Base-by-base conservation (phyloP, 129 eudicot species). In the Centrapalus pauciflorus region DNA sequence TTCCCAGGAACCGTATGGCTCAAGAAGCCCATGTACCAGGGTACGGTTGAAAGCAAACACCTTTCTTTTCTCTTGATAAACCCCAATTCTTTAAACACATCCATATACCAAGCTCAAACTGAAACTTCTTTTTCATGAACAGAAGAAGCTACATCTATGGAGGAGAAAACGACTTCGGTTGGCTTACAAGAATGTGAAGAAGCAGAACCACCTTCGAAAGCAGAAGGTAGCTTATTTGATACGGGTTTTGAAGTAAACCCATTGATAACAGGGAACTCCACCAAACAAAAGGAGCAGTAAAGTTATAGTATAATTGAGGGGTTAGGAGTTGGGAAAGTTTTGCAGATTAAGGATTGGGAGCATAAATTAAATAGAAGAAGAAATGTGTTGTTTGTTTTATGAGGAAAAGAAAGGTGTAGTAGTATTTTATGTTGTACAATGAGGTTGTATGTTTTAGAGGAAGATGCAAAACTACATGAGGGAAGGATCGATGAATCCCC, bases 1-100 rank as follows among this genome's bases (percentile, higher is more conserved):
- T 86, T 93, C 71, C 96, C 99, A 6, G 95, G 96, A 63, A 77
- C 96, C 3, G 83, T 89, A 21, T 86, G 96, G 99, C 79, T 93
- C 79, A 93, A 76, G 74, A 93, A 93, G 78, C 66, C 77, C 37
- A 75, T 75, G 79, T 75, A 75, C 19, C 67, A 74, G 50, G 60
- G 59, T 58, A 64, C 59, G 8, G 5, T 17, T 32, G 45, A 45
- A 66, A 35, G 68, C 45, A 66, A 62, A 50, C 61, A 30, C 14
- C 19, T 64, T 63, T 13, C 29, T 66, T 10, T 74, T 62, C 46
- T 38, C 64, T 51, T 35, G 12, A 27, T 38, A 30, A 73, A 20
- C 48, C 61, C 33, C 12, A 9, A 20, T 60, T 52, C 55, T n/a
- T 28, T 30, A 38, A 55, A 64, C 52, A 64, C 52, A 17, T 28